Conservation (phyloP, 2,329 filamentous ascomycete species). For the Orbilia quercus region DNA sequence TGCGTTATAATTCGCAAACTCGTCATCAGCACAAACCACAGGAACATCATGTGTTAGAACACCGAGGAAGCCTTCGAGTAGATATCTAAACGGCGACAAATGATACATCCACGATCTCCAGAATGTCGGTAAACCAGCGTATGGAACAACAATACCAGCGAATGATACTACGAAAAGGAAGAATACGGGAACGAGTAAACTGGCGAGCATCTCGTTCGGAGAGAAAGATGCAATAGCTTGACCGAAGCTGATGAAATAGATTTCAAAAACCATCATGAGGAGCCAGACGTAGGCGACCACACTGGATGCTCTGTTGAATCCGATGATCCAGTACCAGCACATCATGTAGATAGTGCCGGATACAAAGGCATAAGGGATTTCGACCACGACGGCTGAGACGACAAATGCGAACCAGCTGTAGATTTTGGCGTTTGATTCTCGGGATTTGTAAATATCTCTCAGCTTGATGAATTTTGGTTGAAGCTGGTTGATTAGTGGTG, state of each 20-base stretch:
- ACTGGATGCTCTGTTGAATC: slow-evolving; percentile 63
- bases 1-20: slow-evolving; percentile 72
- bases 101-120: slow-evolving; percentile 76
- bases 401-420: slow-evolving; percentile 80
- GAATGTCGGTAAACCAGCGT: slow-evolving; percentile 71
- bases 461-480: slow-evolving; percentile 77
- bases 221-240: slow-evolving; percentile 75
- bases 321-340: slow-evolving; percentile 68
- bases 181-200: slow-evolving; percentile 74
- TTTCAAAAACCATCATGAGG: slow-evolving; percentile 72
- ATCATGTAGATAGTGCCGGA: slow-evolving; percentile 74
- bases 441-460: slow-evolving; percentile 74
- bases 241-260: slow-evolving; percentile 74
- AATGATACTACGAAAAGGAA: slow-evolving; percentile 77
- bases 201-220: slow-evolving; percentile 75
- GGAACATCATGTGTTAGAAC: slow-evolving; percentile 69
- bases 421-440: slow-evolving; percentile 81
- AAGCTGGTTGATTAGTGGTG: slow-evolving; percentile 79
- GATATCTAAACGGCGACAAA: slow-evolving; percentile 75
- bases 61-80: slow-evolving; percentile 72
- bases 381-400: slow-evolving; percentile 73
- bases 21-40: slow-evolving; percentile 69
- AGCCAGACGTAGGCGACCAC: slow-evolving; percentile 73
- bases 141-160: slow-evolving; percentile 80
- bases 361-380: slow-evolving; percentile 76